phyloP scores from a whole-genome alignment of 768 basidiomycete genomes.

The Russula earlei region DNA sequence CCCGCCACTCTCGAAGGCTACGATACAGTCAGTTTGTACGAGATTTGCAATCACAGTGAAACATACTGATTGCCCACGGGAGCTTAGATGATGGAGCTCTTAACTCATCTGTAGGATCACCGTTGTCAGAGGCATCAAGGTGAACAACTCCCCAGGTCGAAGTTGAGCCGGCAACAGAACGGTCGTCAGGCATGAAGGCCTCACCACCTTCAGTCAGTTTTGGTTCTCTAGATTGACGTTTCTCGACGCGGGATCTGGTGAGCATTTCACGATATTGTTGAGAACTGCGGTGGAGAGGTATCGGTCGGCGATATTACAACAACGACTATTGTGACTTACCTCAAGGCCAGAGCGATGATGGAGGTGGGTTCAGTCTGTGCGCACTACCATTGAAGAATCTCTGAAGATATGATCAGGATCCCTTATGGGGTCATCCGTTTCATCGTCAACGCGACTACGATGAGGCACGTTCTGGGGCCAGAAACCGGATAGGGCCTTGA shows the following conservation, averaged over 20 bases:
- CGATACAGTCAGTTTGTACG: conserved; percentile 10
- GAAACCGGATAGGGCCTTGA: conserved; percentile 76
- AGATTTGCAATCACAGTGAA: neutral
- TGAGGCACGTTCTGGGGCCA: conserved; percentile 58
- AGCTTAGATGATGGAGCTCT: conserved; percentile 67
- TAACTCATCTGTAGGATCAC: conserved; percentile 69
- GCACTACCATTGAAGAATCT: conserved; percentile 88
- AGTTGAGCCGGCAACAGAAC: conserved; percentile 67
- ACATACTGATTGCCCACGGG: conserved; percentile 75
- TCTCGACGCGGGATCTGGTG: conserved; percentile 66
- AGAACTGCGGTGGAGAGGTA: conserved; percentile 39
- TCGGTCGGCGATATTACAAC: neutral
- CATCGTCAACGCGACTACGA: conserved; percentile 44
- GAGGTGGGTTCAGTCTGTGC: conserved; percentile 97
- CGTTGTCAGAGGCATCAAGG: conserved; percentile 54
- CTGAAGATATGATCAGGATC: conserved; percentile 91
- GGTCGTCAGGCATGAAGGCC: conserved; percentile 89
- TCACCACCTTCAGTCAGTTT: conserved; percentile 59
- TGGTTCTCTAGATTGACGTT: conserved; percentile 50
- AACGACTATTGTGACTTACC: conserved; percentile 39
- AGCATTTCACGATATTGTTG: conserved; percentile 77
- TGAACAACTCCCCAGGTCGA: conserved; percentile 94
- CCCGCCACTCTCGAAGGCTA: conserved; percentile 86
- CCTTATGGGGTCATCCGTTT: conserved; percentile 56
- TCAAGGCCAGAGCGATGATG: conserved; percentile 89